These are phyloP conservation scores for Skeletonema tropicum DNA, from an alignment of 108 stramenopile genomes.

Conservation along the genomic window DNA sequence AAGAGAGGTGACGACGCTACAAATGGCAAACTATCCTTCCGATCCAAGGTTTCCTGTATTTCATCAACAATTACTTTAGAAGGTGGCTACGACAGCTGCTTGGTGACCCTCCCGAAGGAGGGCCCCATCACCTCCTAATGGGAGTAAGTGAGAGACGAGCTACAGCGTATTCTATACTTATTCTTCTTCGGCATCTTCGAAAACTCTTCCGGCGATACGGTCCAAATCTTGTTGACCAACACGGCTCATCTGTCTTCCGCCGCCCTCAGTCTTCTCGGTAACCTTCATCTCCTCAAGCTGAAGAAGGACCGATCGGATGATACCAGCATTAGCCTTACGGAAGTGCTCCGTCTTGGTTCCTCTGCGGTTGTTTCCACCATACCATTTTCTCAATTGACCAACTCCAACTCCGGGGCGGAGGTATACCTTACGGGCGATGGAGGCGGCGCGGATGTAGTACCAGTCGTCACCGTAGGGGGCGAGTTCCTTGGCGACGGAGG, in stretches of 20 bases:
- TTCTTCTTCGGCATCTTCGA: constrained; percentile 75
- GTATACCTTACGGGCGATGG: constrained; percentile 98
- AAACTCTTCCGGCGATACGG: constrained; percentile 96
- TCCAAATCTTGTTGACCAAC: constrained; percentile 99
- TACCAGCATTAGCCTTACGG: constrained; percentile 90
- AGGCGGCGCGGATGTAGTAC: constrained; percentile 99
- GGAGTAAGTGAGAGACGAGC: constrained; percentile 5
- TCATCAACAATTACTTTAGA: constrained; percentile 11
- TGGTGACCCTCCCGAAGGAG: background rate
- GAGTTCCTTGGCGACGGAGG: constrained; percentile 96
- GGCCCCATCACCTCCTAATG: constrained; percentile 8
- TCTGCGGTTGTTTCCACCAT: constrained; percentile 93
- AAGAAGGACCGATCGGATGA: constrained; percentile 94
- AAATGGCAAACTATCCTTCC: no score
- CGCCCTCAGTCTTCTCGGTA: constrained; percentile 85
- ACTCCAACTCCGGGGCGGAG: constrained; percentile 96
- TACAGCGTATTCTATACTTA: constrained; percentile 7
- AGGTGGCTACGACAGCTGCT: constrained; percentile 10
- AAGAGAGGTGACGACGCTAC: no score
- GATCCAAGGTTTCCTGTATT: background rate
- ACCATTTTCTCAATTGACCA: constrained; percentile 96
- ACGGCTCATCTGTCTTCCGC: constrained; percentile 89
- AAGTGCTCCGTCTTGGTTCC: constrained; percentile 94
- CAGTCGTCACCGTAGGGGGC: constrained; percentile 99
- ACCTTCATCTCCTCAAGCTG: constrained; percentile 97